Percentiles rank a stretch among this genome's conserved stretches.
phyloP scores from a whole-genome alignment of 2,329 filamentous ascomycete species.

The Cladosporium velox region DNA sequence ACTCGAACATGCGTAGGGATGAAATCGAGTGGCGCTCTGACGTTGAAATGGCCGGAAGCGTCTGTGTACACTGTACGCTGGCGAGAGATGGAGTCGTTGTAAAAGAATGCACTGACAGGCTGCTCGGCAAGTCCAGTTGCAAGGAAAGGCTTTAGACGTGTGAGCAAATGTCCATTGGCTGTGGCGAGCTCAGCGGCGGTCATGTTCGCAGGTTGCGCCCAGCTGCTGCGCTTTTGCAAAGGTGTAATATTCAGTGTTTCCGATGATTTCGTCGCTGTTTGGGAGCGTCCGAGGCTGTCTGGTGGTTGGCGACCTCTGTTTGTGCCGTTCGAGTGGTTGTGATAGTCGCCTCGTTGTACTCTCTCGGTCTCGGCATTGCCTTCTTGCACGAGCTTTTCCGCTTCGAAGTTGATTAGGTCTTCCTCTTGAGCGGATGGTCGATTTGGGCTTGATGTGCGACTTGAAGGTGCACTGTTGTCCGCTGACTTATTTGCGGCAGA shows the following conservation, averaged over 20 bases:
- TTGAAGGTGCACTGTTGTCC: conserved; percentile 43
- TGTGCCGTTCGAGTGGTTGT: conserved; percentile 51
- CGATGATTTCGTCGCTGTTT: conserved; percentile 26
- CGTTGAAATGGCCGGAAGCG: conserved; percentile 82
- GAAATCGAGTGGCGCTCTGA: conserved; percentile 82
- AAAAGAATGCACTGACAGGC: conserved; percentile 92
- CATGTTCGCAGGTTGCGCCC: conserved; percentile 62
- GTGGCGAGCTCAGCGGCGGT: conserved; percentile 72
- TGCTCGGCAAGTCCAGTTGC: conserved; percentile 75
- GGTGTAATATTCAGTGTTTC: conserved; percentile 36
- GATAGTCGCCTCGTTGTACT: conserved; percentile 72
- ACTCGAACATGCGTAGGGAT: conserved; percentile 87
- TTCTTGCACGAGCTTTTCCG: conserved; percentile 71
- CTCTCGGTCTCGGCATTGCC: conserved; percentile 70
- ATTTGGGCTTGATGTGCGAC: conserved; percentile 47
- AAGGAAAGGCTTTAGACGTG: conserved; percentile 84
- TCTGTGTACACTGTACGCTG: conserved; percentile 84
- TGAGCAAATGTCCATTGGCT: conserved; percentile 86
- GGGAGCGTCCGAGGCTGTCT: neutral
- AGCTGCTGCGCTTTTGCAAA: conserved; percentile 52
- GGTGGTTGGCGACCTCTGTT: conserved; percentile 1
- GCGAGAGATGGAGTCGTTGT: conserved; percentile 78
- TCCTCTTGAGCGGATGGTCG: conserved; percentile 55
- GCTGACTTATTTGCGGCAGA: conserved; percentile 54
- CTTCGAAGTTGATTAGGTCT: conserved; percentile 72